Evolutionary conservation across 257 asterid species (phyloP).

Genomic region (Linaria vulgaris): DNA sequence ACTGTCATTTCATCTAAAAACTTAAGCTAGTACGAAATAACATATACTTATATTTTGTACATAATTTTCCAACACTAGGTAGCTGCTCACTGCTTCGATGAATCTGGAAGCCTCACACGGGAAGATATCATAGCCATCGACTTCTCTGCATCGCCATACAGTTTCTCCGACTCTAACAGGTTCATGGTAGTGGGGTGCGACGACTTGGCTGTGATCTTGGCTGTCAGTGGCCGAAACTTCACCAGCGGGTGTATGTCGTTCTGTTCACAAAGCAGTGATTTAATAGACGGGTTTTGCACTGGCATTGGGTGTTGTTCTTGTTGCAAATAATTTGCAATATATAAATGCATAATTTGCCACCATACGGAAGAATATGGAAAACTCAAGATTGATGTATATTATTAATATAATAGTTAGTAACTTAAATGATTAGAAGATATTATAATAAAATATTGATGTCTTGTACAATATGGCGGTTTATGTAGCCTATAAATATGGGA

Average conservation of each 20-base stretch:
- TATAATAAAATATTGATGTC: too few relatives aligned
- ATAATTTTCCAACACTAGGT: constrained; percentile 1
- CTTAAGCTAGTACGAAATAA: too few relatives aligned
- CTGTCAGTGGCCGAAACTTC: constrained; percentile 23
- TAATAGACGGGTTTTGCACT: constrained; percentile 33
- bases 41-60: too few relatives aligned
- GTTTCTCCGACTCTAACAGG: constrained; percentile 28
- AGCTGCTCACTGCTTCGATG: constrained; percentile 13
- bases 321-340: too few relatives aligned
- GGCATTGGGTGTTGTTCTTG: constrained; percentile 51
- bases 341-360: too few relatives aligned
- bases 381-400: too few relatives aligned
- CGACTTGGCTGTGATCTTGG: constrained; percentile 20
- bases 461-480: too few relatives aligned
- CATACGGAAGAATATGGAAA: too few relatives aligned
- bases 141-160: constrained; percentile 22
- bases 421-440: too few relatives aligned
- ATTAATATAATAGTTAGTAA: too few relatives aligned
- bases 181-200: constrained; percentile 41
- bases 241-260: constrained; percentile 29
- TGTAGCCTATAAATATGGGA: too few relatives aligned
- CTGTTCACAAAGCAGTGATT: constrained; percentile 21
- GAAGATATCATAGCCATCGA: not conserved
- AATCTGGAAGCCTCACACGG: constrained; percentile 11
- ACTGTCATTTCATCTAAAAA: too few relatives aligned